Conservation (phyloP, 176 grass and related monocot species). For the Microstegium vimineum region DNA sequence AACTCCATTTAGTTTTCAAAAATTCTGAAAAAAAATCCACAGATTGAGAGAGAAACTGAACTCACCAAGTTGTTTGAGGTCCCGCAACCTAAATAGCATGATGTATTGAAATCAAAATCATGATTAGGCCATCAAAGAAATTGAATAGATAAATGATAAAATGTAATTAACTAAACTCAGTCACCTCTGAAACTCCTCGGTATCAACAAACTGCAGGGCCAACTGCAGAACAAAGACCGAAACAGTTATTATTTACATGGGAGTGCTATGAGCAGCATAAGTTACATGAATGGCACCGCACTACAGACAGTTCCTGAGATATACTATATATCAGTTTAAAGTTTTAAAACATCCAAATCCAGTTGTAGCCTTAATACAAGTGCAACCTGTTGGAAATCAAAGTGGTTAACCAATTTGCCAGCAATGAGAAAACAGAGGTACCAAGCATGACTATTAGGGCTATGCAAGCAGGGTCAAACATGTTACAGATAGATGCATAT, state of each 20-base stretch:
- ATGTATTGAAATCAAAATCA: slow-evolving; percentile 34
- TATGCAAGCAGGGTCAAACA: not conserved
- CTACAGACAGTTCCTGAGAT: not conserved
- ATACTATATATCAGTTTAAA: not conserved
- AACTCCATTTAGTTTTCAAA: not conserved
- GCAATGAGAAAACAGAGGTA: not conserved
- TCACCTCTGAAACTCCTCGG: slow-evolving; percentile 90
- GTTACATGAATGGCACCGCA: not conserved
- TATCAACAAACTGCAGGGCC: slow-evolving; percentile 85
- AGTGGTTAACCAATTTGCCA: not conserved
- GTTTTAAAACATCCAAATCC: not conserved
- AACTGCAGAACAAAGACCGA: slow-evolving; percentile 46
- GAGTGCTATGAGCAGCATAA: not conserved
- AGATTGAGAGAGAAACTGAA: not conserved
- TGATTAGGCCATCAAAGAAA: not conserved
- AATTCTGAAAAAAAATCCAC: not conserved
- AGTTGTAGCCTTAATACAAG: not conserved
- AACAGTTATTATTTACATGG: not conserved
- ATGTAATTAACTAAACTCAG: not conserved
- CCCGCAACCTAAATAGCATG: slow-evolving; percentile 56
- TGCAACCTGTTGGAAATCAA: not conserved
- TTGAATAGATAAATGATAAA: slow-evolving; percentile 7
- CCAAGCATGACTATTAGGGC: not conserved
- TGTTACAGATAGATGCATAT: not conserved
- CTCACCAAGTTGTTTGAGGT: slow-evolving; percentile 92